Conservation (phyloP, 441 rosid genomes). For the Eruca vesicaria region DNA sequence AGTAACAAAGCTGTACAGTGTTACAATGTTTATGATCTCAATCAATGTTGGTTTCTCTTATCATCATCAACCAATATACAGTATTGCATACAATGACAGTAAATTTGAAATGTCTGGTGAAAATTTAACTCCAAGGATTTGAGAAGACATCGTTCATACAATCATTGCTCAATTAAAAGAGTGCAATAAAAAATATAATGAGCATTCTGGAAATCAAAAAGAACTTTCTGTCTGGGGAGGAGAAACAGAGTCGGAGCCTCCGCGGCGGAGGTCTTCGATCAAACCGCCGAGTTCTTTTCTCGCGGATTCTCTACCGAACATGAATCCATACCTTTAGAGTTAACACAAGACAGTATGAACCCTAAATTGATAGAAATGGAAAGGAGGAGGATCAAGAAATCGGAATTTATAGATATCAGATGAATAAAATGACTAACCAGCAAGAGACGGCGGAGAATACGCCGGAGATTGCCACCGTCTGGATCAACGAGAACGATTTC, state of each 20-base stretch:
- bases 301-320: slow-evolving; percentile 90
- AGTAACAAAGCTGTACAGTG: slow-evolving; percentile 7
- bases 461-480: slow-evolving; percentile 76
- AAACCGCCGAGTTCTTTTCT: slow-evolving; percentile 71
- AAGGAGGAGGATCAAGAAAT: not conserved
- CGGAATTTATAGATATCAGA: not conserved
- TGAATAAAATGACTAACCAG: slow-evolving; percentile 39
- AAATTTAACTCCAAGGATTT: not conserved
- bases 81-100: no score
- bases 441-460: slow-evolving; percentile 78
- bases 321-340: slow-evolving; percentile 74
- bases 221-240: slow-evolving; percentile 26
- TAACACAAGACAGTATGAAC: not conserved
- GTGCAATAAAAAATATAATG: not conserved
- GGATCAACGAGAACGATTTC: slow-evolving; percentile 64
- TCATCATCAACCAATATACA: no score
- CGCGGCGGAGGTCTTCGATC: slow-evolving; percentile 67
- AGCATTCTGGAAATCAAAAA: not conserved
- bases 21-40: not conserved
- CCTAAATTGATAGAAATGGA: not conserved
- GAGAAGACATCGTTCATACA: slow-evolving; percentile 16
- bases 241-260: slow-evolving; percentile 36
- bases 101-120: not conserved
- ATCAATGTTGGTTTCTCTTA: not conserved
- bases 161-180: not conserved